phyloP scores from a whole-genome alignment of 192 early-diverging fungal species.

The Podila clonocystis region DNA sequence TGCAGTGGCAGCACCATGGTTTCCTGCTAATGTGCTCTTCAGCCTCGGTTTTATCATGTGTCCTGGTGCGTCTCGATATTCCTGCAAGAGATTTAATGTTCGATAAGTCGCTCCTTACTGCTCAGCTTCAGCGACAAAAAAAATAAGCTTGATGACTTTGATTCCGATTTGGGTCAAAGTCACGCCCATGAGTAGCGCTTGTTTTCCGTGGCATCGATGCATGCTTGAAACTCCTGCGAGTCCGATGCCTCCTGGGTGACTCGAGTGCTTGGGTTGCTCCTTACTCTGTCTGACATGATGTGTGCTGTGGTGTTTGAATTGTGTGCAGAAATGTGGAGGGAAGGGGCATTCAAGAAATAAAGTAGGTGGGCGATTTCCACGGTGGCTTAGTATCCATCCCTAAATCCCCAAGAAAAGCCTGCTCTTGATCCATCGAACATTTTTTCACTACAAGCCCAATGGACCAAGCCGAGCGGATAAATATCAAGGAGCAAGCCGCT shows the following conservation, averaged over 20 bases:
- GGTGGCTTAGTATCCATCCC: not conserved
- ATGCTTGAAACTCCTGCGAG: not conserved
- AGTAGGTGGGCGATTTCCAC: not conserved
- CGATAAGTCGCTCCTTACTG: too few relatives aligned
- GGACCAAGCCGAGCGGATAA: not conserved
- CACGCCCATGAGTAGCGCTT: too few relatives aligned
- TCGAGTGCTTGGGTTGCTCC: not conserved
- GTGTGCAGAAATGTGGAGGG: not conserved
- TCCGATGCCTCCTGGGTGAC: not conserved
- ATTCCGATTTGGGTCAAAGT: too few relatives aligned
- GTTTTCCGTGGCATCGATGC: too few relatives aligned
- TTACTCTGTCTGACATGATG: slow-evolving; percentile 53
- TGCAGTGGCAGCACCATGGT: too few relatives aligned
- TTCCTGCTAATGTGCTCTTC: too few relatives aligned
- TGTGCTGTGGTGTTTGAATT: slow-evolving; percentile 3
- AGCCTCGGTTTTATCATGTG: too few relatives aligned
- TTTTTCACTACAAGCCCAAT: not conserved
- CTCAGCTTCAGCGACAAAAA: too few relatives aligned
- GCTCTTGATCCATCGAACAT: not conserved
- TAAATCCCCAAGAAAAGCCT: not conserved
- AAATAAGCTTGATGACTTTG: too few relatives aligned
- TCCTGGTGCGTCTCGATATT: too few relatives aligned
- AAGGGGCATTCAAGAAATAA: not conserved
- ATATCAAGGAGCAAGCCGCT: not conserved
- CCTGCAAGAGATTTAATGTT: too few relatives aligned